A percentile compares a stretch with the other conserved stretches of the same genome.
Evolutionary conservation across 495 filamentous ascomycete genomes (phyloP).

Genomic region (Hypoxylon intermedium): DNA sequence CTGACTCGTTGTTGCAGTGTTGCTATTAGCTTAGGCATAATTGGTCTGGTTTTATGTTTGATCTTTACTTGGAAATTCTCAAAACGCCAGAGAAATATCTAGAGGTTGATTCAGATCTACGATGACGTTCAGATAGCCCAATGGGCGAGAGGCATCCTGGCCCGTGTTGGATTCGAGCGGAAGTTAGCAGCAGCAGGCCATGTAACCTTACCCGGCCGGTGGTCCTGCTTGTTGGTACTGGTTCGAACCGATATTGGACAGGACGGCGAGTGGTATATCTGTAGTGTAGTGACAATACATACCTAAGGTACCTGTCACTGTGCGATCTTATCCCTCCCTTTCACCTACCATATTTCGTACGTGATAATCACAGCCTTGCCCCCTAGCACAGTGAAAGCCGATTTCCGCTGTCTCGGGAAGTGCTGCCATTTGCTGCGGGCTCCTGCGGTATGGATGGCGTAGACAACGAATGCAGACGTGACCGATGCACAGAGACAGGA

Average conservation of each 20-base stretch:
- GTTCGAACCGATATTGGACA: too few relatives aligned
- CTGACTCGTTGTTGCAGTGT: slow-evolving; percentile 23
- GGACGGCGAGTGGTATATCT: not conserved
- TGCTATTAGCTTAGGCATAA: slow-evolving; percentile 35
- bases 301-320: not conserved
- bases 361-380: not conserved
- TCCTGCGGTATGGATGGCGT: slow-evolving; percentile 12
- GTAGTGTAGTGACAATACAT: not conserved
- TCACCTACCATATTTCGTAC: not conserved
- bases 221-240: too few relatives aligned
- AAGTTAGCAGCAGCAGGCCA: not conserved
- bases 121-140: too few relatives aligned
- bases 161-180: not conserved
- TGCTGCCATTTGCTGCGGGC: slow-evolving; percentile 18
- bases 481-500: slow-evolving; percentile 11
- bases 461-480: slow-evolving; percentile 15
- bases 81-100: slow-evolving; percentile 14
- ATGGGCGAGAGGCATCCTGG: not conserved
- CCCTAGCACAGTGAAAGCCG: slow-evolving; percentile 5
- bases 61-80: slow-evolving; percentile 41
- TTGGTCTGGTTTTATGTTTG: slow-evolving; percentile 34
- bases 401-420: slow-evolving; percentile 24
- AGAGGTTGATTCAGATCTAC: slow-evolving; percentile 8
- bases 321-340: not conserved
- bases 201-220: not conserved